These are phyloP conservation scores for Erysimum pusillum DNA, from an alignment of 441 rosid genomes.

Conservation along the genomic window DNA sequence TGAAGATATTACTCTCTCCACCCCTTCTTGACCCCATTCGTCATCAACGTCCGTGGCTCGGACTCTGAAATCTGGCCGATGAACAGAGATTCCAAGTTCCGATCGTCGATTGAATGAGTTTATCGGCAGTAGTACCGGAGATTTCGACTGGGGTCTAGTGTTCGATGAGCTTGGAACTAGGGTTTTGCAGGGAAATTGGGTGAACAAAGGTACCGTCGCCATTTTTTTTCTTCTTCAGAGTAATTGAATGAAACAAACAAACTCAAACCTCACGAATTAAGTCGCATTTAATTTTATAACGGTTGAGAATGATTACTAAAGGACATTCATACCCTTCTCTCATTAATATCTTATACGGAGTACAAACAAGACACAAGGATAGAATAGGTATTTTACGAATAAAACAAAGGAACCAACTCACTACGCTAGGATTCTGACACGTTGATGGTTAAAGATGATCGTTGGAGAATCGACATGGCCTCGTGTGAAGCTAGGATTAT, in stretches of 20 bases:
- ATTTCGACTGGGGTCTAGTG: constrained; percentile 37
- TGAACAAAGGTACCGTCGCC: constrained; percentile 62
- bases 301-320: neutral
- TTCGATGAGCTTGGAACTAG: constrained; percentile 32
- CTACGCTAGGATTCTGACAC: constrained; percentile 29
- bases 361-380: neutral
- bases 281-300: constrained; percentile 22
- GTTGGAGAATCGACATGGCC: neutral
- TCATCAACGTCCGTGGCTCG: constrained; percentile 52
- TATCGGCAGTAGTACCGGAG: constrained; percentile 37
- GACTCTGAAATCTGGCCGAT: constrained; percentile 48
- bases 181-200: constrained; percentile 59
- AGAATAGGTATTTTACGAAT: neutral
- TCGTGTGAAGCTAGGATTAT: constrained; percentile 41
- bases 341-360: neutral
- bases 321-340: constrained; percentile 26
- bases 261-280: neutral
- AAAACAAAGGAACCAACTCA: neutral
- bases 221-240: constrained; percentile 40
- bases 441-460: constrained; percentile 24
- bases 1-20: constrained; percentile 20
- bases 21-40: constrained; percentile 56
- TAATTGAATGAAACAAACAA: neutral
- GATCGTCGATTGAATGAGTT: constrained; percentile 28
- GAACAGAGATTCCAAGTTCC: constrained; percentile 17